phyloP scores from a whole-genome alignment of 1,139 yeast species.

The Saccharomyces hybrid region DNA sequence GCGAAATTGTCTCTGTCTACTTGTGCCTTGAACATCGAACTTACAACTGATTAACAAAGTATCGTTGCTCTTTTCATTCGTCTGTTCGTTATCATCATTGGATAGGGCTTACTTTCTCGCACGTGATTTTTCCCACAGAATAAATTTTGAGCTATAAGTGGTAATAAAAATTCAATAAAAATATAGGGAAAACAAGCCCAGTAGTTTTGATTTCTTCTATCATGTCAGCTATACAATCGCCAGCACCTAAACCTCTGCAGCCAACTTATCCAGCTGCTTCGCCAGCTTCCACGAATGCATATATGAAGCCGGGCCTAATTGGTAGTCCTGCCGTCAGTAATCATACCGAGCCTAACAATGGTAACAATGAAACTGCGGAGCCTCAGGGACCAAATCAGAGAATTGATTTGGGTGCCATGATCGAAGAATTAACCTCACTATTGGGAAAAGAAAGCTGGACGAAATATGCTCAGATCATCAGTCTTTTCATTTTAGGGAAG shows the following conservation, averaged over 20 bases:
- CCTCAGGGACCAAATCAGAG: constrained; percentile 34
- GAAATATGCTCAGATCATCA: constrained; percentile 69
- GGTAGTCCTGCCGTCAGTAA: constrained; percentile 2
- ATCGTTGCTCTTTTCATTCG: neutral
- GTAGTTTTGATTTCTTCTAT: neutral
- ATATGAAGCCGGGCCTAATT: constrained; percentile 4
- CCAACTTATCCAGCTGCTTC: constrained; percentile 4
- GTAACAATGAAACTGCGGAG: neutral
- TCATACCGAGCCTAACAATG: neutral
- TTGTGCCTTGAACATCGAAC: neutral
- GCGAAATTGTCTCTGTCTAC: neutral
- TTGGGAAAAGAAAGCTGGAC: constrained; percentile 76
- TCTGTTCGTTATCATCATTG: neutral
- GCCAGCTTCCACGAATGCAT: constrained; percentile 1
- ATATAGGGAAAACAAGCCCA: neutral
- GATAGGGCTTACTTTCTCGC: neutral
- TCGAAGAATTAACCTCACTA: constrained; percentile 61
- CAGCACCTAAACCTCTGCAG: constrained; percentile 3
- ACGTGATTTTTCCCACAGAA: neutral
- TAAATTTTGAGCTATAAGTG: neutral
- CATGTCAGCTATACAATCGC: constrained; percentile 1
- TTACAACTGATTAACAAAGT: neutral
- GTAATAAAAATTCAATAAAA: neutral
- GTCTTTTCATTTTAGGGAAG: constrained; percentile 70
- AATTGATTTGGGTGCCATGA: constrained; percentile 63